Evolutionary conservation across 345 rosid species (phyloP).

Genomic region (Lepidium didymum): DNA sequence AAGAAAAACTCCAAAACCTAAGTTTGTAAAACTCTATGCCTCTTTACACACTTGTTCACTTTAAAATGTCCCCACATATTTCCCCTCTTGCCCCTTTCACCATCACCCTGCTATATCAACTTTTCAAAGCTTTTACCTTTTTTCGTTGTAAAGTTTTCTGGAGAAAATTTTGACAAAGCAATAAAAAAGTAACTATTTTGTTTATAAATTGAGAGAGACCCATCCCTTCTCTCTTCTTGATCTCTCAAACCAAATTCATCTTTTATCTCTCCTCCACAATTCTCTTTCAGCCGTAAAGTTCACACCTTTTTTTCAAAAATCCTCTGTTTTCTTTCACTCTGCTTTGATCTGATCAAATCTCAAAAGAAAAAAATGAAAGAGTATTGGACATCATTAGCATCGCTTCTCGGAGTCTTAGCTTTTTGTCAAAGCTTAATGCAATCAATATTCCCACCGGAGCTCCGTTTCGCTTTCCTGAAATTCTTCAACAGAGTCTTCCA

Average conservation of each 20-base stretch:
- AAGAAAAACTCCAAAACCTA: slow-evolving; percentile 7
- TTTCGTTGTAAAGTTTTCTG: background rate
- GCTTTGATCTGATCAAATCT: background rate
- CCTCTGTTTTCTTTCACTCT: slow-evolving; percentile 5
- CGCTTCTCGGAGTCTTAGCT: slow-evolving; percentile 79
- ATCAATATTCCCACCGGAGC: slow-evolving; percentile 9
- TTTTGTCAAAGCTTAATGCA: slow-evolving; percentile 72
- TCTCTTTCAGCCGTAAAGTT: slow-evolving; percentile 1
- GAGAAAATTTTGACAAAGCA: background rate
- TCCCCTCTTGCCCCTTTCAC: slow-evolving; percentile 6
- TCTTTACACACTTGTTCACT: slow-evolving; percentile 3
- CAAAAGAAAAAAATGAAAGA: slow-evolving; percentile 41
- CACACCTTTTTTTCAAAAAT: background rate
- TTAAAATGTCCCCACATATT: slow-evolving; percentile 5
- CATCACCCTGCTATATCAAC: slow-evolving; percentile 11
- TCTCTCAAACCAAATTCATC: slow-evolving; percentile 14
- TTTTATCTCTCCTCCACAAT: background rate
- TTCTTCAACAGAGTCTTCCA: too few species aligned
- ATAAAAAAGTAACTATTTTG: background rate
- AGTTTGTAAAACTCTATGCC: background rate
- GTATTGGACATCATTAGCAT: slow-evolving; percentile 75
- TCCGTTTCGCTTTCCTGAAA: too few species aligned
- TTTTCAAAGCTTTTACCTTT: background rate
- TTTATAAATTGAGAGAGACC: slow-evolving; percentile 19
- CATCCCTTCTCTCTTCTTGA: slow-evolving; percentile 24